These are phyloP conservation scores for Zygnema cylindricum DNA, from an alignment of 139 green algal species.

Conservation along the genomic window DNA sequence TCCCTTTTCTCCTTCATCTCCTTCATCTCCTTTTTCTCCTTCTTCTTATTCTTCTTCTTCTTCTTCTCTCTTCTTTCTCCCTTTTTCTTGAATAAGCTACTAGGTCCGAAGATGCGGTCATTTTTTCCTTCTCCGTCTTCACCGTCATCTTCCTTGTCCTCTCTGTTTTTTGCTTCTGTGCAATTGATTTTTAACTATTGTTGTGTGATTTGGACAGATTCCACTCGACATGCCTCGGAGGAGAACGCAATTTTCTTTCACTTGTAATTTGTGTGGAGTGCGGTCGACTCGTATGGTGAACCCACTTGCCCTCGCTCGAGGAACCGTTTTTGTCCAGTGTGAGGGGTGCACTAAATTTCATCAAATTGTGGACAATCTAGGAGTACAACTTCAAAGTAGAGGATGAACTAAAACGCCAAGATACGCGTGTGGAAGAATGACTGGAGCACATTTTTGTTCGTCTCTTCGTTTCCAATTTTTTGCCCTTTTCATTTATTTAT, in stretches of 20 bases:
- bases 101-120: too few relatives aligned
- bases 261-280: conserved; percentile 60
- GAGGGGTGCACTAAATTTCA: background rate
- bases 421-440: too few relatives aligned
- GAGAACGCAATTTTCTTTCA: conserved; percentile 46
- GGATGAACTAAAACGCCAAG: background rate
- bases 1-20: background rate
- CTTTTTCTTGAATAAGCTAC: too few relatives aligned
- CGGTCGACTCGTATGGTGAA: conserved; percentile 59
- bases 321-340: conserved; percentile 62
- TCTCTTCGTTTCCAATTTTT: too few relatives aligned
- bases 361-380: conserved; percentile 33
- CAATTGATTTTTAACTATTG: too few relatives aligned
- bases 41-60: background rate
- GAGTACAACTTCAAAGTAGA: conserved; percentile 21
- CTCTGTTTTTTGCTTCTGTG: too few relatives aligned
- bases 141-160: background rate
- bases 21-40: background rate
- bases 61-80: background rate
- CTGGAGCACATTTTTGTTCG: too few relatives aligned
- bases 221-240: conserved; percentile 37
- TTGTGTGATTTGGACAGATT: conserved; percentile 12
- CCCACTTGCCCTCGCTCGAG: conserved; percentile 46
- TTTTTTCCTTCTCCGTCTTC: background rate
- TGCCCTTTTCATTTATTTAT: too few relatives aligned